Evolutionary conservation across 495 filamentous ascomycete genomes (phyloP).

Genomic region (Podospora appendiculata): DNA sequence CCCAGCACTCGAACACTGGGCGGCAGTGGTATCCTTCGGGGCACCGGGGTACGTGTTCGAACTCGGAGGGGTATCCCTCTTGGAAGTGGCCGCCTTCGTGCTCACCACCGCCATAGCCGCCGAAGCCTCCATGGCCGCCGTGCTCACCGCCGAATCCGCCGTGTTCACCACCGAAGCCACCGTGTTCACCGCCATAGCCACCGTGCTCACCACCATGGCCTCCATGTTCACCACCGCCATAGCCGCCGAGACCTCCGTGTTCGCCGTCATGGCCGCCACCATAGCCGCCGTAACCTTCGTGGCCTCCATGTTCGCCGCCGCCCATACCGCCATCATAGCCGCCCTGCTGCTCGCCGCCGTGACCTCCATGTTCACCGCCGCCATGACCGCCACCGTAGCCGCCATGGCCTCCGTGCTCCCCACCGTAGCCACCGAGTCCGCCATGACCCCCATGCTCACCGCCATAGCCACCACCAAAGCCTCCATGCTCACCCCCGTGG

Average conservation of each 20-base stretch:
- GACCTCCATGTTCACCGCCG: background rate
- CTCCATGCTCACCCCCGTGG: no score
- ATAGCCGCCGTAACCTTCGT: background rate
- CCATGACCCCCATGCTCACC: background rate
- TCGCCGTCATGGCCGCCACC: background rate
- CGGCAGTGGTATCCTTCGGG: conserved; percentile 9
- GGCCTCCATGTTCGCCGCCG: background rate
- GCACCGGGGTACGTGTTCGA: conserved; percentile 2
- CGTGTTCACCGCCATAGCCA: background rate
- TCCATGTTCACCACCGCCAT: background rate
- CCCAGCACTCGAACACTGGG: conserved; percentile 2
- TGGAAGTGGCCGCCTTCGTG: background rate
- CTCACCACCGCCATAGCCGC: background rate
- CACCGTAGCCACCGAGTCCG: background rate
- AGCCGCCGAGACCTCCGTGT: background rate
- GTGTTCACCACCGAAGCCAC: background rate
- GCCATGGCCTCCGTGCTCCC: background rate
- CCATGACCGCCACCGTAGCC: background rate
- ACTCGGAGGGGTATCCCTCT: background rate
- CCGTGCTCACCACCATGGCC: background rate
- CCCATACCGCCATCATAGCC: background rate
- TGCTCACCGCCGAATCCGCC: background rate
- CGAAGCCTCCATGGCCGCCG: background rate
- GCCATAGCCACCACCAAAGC: background rate
- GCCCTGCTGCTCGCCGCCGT: background rate